Conservation (phyloP, 768 basidiomycete genomes). For the Mycena polygramma region DNA sequence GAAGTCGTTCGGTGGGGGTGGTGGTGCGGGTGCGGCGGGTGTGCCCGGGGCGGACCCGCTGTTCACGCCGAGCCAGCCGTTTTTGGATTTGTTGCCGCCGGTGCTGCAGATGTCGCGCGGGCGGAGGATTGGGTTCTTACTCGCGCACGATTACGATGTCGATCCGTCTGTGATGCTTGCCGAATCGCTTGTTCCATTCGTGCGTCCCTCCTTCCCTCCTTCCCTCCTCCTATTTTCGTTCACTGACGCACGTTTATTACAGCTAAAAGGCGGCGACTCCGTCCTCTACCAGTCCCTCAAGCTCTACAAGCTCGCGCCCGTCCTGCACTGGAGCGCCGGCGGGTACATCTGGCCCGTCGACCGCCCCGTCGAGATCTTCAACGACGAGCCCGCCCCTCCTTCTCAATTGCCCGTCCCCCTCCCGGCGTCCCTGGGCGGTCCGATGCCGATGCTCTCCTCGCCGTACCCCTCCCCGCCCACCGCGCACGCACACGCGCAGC, state of each 20-base stretch:
- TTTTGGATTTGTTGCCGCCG: slow-evolving; percentile 79
- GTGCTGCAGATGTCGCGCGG: slow-evolving; percentile 81
- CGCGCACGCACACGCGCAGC: too few relatives aligned
- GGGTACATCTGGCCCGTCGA: slow-evolving; percentile 87
- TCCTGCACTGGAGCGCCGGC: slow-evolving; percentile 86
- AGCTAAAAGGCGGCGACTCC: slow-evolving; percentile 86
- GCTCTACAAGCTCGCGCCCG: slow-evolving; percentile 79
- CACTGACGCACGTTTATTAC: too few relatives aligned
- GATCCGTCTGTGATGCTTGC: slow-evolving; percentile 79
- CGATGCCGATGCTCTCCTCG: too few relatives aligned
- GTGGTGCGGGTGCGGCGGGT: too few relatives aligned
- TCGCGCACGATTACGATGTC: slow-evolving; percentile 75
- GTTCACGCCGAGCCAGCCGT: slow-evolving; percentile 78
- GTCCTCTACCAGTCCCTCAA: slow-evolving; percentile 83
- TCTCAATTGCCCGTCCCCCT: too few relatives aligned
- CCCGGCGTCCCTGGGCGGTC: too few relatives aligned
- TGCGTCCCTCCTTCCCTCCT: slow-evolving; percentile 45
- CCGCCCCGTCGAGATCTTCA: slow-evolving; percentile 72
- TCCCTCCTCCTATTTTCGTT: not conserved
- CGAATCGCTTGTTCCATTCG: slow-evolving; percentile 77
- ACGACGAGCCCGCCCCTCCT: slow-evolving; percentile 49
- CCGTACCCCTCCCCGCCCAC: too few relatives aligned
- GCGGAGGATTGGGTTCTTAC: slow-evolving; percentile 78
- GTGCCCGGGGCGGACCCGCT: slow-evolving; percentile 69
- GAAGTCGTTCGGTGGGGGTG: slow-evolving; percentile 76